A percentile compares a stretch with the other conserved stretches of the same genome.
Evolutionary conservation across 306 rosid species (phyloP).

Genomic region (Nissolia schottii): DNA sequence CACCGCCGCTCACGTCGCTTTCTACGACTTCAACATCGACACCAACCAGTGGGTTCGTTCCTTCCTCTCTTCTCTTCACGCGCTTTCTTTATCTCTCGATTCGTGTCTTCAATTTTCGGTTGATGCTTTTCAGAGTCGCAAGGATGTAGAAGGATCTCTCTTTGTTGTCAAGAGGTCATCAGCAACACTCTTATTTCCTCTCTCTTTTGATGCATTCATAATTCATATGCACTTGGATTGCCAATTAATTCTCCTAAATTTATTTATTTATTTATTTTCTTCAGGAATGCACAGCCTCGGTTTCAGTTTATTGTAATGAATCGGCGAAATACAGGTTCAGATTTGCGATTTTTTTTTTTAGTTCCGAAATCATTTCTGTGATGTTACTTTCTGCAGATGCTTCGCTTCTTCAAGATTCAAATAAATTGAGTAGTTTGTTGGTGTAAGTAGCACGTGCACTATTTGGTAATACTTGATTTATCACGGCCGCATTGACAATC

Average conservation of each 20-base stretch:
- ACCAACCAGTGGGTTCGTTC: constrained; percentile 80
- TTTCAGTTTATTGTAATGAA: constrained; percentile 98
- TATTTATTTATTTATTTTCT: neutral
- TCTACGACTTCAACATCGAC: constrained; percentile 82
- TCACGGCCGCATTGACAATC: neutral
- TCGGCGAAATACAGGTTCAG: constrained; percentile 78
- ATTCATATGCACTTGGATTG: constrained; percentile 7
- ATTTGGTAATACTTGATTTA: neutral
- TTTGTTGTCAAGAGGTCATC: constrained; percentile 87
- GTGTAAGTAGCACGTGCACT: neutral
- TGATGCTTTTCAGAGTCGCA: constrained; percentile 58
- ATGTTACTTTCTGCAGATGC: neutral
- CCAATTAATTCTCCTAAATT: neutral
- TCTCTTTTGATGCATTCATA: too few relatives aligned
- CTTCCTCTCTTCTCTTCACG: neutral
- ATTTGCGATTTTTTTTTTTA: neutral
- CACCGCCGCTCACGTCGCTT: constrained; percentile 90
- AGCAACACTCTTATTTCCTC: neutral
- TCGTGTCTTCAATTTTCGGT: neutral
- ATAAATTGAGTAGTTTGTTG: neutral
- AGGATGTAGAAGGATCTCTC: constrained; percentile 98
- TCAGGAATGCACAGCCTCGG: constrained; percentile 77
- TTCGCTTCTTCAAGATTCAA: neutral
- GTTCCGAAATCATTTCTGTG: neutral
- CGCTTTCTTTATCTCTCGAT: neutral